phyloP scores from a whole-genome alignment of 2,329 filamentous ascomycete species.

The Fusarium sp. region DNA sequence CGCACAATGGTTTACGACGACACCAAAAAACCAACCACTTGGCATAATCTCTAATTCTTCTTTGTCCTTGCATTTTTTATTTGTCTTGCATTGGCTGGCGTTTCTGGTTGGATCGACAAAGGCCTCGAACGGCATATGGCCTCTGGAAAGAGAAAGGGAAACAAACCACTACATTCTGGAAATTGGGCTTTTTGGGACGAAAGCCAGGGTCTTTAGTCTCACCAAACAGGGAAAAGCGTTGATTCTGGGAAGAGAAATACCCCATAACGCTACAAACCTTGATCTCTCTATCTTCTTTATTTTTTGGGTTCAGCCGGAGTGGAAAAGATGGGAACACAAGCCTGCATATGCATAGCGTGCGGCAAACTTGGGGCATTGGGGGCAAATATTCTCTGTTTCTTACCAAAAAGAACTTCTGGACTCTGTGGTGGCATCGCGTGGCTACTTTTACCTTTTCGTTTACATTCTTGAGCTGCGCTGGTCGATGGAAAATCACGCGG shows the following conservation, averaged over 20 bases:
- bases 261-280: constrained; percentile 25
- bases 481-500: constrained; percentile 11
- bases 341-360: constrained; percentile 30
- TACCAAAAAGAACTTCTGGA: neutral
- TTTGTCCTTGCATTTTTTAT: constrained; percentile 9
- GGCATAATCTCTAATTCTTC: constrained; percentile 35
- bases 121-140: constrained; percentile 8
- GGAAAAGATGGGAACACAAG: neutral
- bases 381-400: neutral
- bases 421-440: constrained; percentile 14
- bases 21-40: neutral
- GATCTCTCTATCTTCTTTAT: constrained; percentile 11
- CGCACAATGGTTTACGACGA: neutral
- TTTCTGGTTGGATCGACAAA: constrained; percentile 13
- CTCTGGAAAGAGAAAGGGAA: constrained; percentile 15
- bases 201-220: neutral
- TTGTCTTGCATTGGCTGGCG: constrained; percentile 38
- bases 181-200: neutral
- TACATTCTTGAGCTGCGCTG: constrained; percentile 35
- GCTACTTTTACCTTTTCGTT: constrained; percentile 34
- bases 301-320: constrained; percentile 13
- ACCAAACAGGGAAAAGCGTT: constrained; percentile 19
- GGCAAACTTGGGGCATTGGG: neutral
- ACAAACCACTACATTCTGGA: constrained; percentile 9
- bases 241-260: constrained; percentile 7